Conservation (phyloP, 805 yeast species). For the Pichia ethanolica region DNA sequence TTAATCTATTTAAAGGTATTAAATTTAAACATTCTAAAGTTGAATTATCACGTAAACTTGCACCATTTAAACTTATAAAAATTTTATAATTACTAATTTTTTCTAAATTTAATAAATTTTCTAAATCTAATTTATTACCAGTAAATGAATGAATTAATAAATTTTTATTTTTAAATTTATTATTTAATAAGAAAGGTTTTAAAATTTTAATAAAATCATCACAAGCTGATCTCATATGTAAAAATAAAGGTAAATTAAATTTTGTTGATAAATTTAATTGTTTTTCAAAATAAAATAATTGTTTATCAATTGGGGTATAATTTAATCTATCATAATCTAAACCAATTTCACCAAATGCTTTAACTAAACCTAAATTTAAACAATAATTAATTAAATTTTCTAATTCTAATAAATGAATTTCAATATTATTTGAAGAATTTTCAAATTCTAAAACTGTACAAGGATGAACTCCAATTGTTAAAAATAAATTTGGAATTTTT, state of each 20-base stretch:
- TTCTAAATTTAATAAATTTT: constrained; percentile 36
- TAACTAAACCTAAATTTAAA: constrained; percentile 42
- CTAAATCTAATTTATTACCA: constrained; percentile 62
- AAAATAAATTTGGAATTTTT: constrained; percentile 32
- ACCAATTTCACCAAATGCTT: constrained; percentile 93
- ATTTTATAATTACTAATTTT: constrained; percentile 36
- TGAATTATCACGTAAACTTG: constrained; percentile 75
- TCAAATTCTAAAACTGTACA: constrained; percentile 64
- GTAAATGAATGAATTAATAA: constrained; percentile 97
- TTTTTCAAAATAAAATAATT: constrained; percentile 54
- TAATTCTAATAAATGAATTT: constrained; percentile 40
- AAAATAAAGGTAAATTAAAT: constrained; percentile 64
- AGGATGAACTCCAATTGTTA: constrained; percentile 95
- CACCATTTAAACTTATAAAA: constrained; percentile 84
- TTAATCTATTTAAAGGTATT: constrained; percentile 63
- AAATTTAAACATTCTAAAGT: constrained; percentile 56
- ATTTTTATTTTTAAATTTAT: constrained; percentile 31
- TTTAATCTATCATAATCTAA: constrained; percentile 87
- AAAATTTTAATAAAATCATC: constrained; percentile 67
- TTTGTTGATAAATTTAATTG: constrained; percentile 66
- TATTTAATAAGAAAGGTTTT: constrained; percentile 48
- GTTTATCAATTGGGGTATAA: constrained; percentile 63
- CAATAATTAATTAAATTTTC: constrained; percentile 44
- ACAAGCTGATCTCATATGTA: constrained; percentile 84
- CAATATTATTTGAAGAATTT: constrained; percentile 20